Evolutionary conservation across 1,284 basidiomycete species (phyloP), one percentile per base, ranked within the genome.

Genomic region (Cryptococcus sp.): DNA sequence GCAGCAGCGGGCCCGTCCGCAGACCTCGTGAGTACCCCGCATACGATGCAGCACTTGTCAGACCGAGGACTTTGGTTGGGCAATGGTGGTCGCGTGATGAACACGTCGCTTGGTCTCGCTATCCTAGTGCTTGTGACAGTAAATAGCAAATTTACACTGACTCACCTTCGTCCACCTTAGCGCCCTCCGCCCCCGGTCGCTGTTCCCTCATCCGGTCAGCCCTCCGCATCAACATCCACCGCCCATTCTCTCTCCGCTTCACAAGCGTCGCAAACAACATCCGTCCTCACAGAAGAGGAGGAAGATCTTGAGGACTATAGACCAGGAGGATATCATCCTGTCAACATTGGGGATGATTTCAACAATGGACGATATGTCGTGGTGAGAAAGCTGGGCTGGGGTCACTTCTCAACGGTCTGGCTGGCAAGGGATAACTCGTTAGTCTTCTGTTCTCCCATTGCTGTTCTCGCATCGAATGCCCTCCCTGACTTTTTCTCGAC

Each of bases 351-450:
- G 70, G 93, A 98, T 79, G 78, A 83, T 26, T 97, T 97, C 78
- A 91, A 89, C 55, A 86, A 92, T 64, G 89, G 86, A 10, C 82
- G 95, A 47, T 99, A 99, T 77, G 78, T 86, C 66, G 90, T 98
- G 68, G 93, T 97, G 57, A 82, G 95, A 63, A 99, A 99, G 79
- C 86, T 99, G 15, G 96, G 95, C 37, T 99, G 95, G 83, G 95
- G 96, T 45, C 96, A 99, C 78, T 99, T 99, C 79, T 91, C 88
- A 1, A 93, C 92, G 1, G 92, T 95, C 11, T 95, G 92, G 92
- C 83, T 95, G 0, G 91, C 91, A 29, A 86, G 86, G 69, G 92
- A 95, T 75, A 83, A 83, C 75, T 89, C 86, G 92, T 93, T 76
- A 73, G 87, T 82, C 2, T 19, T 41, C 17, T 19, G 4, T 20